Percentiles rank a stretch among this genome's conserved stretches.
phyloP scores from a whole-genome alignment of 306 rosid species.

The Phaseolus lunatus region DNA sequence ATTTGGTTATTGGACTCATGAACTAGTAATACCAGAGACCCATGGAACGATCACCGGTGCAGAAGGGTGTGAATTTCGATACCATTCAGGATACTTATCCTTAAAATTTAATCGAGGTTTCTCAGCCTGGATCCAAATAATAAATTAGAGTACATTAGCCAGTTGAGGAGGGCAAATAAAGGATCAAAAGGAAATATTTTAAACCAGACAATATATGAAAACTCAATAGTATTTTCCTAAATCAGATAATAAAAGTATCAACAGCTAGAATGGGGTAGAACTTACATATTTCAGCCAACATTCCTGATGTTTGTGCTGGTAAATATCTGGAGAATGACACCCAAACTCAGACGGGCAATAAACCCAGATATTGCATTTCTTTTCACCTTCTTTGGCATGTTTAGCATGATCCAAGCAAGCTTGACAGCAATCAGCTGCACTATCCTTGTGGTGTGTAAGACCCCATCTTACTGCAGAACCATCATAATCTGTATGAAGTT shows the following conservation, averaged over 20 bases:
- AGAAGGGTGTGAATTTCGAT: conserved; percentile 66
- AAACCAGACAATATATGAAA: conserved; percentile 35
- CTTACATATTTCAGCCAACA: conserved; percentile 98
- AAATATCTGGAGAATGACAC: conserved; percentile 91
- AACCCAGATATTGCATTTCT: conserved; percentile 93
- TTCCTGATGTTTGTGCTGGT: conserved; percentile 80
- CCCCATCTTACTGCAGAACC: conserved; percentile 97
- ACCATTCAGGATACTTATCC: conserved; percentile 75
- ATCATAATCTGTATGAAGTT: conserved; percentile 87
- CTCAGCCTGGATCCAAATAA: conserved; percentile 70
- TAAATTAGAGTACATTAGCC: conserved; percentile 40
- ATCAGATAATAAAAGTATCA: conserved; percentile 6
- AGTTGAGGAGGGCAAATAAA: neutral
- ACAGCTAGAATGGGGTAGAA: conserved; percentile 13
- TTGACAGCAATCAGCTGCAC: conserved; percentile 97
- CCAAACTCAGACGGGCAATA: conserved; percentile 90
- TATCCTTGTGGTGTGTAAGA: conserved; percentile 88
- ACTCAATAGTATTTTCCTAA: neutral
- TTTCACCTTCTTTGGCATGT: conserved; percentile 69
- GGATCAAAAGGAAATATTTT: conserved; percentile 29
- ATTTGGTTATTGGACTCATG: conserved; percentile 42
- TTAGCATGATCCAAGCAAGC: conserved; percentile 91
- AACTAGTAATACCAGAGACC: conserved; percentile 77
- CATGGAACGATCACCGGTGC: conserved; percentile 87
- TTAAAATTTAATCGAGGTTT: conserved; percentile 77